Base-by-base conservation (phyloP, 306 rosid genomes). In the Chamaecrista fasciculata region DNA sequence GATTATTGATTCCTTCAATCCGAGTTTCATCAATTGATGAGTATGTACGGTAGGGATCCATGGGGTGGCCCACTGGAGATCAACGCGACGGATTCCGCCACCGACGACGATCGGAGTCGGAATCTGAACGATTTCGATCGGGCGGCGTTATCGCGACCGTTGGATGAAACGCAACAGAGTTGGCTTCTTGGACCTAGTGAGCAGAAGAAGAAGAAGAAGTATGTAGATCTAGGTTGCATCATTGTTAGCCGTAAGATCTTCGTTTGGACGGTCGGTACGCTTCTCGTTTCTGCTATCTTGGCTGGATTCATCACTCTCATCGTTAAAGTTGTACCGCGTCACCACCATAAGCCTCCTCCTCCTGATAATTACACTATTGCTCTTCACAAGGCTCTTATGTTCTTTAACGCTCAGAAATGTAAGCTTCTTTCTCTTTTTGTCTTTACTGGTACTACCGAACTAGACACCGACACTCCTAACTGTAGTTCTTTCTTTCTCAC, bases 11-110 rank as follows among this genome's bases (percentile, higher is more conserved):
- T n/a, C n/a, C n/a, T n/a, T n/a, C n/a, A n/a, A 6, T 16, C 6
- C 18, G 8, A 31, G 31, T 33, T 59, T 43, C 37, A 16, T n/a
- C n/a, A n/a, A n/a, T n/a, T 37, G 59, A 76, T 55, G 72, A 85
- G 79, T 43, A 86, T 90, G 96, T 90, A 83, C 79, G 94, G 94
- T 1, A 74, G 96, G 82, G 96, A 90, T 79, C 96, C 96, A 2
- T 90, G 96, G 96, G 96, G 96, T 1, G 94, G 95, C 0, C 91
- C 96, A 11, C 62, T 90, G 67, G 96, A 90, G 90, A 90, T 90
- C 11, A 75, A 89, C 67, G 66, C 87, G 1, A 92, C 91, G 5
- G 96, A 90, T 60, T 90, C 96, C 0, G 91, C 96, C 53, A 90
- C 94, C 44, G 95, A 90, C 80, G 95, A 90, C 60, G 95, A 90